Evolutionary conservation across 192 early-diverging fungal species (phyloP).

Genomic region (Coemansia sp.): DNA sequence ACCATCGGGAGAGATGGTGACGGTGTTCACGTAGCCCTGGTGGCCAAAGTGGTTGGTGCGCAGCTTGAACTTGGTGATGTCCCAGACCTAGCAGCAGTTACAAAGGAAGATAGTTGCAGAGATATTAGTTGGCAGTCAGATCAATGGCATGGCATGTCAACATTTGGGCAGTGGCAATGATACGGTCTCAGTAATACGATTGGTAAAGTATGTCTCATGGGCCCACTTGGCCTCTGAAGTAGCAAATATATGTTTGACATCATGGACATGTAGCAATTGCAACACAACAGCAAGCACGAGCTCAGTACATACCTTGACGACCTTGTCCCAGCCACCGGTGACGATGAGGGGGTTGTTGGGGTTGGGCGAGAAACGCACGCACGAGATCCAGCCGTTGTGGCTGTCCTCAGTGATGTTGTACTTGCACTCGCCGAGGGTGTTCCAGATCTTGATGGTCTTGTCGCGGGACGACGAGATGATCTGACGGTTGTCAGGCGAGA

Average conservation of each 20-base stretch:
- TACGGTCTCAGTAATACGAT: slow-evolving; percentile 35
- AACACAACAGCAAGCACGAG: slow-evolving; percentile 9
- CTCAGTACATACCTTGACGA: slow-evolving; percentile 87
- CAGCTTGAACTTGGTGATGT: slow-evolving; percentile 97
- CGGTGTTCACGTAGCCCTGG: slow-evolving; percentile 96
- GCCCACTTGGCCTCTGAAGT: slow-evolving; percentile 64
- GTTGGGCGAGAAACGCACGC: slow-evolving; percentile 99
- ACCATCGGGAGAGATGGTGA: slow-evolving; percentile 99
- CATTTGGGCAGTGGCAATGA: background rate
- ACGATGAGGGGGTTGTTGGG: slow-evolving; percentile 97
- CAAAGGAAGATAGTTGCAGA: slow-evolving; percentile 1
- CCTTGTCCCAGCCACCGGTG: slow-evolving; percentile 98
- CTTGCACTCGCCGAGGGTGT: slow-evolving; percentile 99
- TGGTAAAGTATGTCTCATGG: slow-evolving; percentile 65
- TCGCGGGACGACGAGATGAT: slow-evolving; percentile 98
- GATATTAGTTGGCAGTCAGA: background rate
- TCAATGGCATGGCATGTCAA: background rate
- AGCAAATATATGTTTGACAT: slow-evolving; percentile 68
- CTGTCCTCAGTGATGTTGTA: slow-evolving; percentile 95
- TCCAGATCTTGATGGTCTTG: slow-evolving; percentile 99
- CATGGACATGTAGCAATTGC: slow-evolving; percentile 18
- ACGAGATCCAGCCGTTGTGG: slow-evolving; percentile 98
- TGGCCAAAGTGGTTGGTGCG: slow-evolving; percentile 99
- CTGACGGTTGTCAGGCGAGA: slow-evolving; percentile 99
- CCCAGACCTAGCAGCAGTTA: slow-evolving; percentile 81